These are phyloP conservation scores for Aureobasidium sp. DNA, from an alignment of 2,329 filamentous ascomycete genomes.

Conservation along the genomic window DNA sequence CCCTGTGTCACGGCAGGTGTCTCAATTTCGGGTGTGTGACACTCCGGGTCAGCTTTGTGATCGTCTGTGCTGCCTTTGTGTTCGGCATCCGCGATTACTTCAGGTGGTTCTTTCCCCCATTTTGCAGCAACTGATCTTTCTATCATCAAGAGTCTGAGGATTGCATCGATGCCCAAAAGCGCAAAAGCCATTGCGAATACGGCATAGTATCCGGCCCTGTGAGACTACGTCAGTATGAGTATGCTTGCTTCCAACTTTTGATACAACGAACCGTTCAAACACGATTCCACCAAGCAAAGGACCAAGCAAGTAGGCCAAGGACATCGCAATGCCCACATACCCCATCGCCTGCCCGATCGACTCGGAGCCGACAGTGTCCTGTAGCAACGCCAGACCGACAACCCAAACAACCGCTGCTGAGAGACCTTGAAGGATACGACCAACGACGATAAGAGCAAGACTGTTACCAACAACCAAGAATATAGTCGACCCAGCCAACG, in stretches of 20 bases:
- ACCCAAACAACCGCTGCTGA: constrained; percentile 68
- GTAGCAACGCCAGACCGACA: constrained; percentile 61
- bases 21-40: background rate
- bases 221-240: constrained; percentile 16
- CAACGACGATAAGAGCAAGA: constrained; percentile 54
- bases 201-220: constrained; percentile 49
- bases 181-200: constrained; percentile 54
- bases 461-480: constrained; percentile 57
- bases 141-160: constrained; percentile 30
- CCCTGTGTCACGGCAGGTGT: background rate
- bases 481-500: constrained; percentile 54
- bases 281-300: constrained; percentile 64
- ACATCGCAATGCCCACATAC: constrained; percentile 57
- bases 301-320: constrained; percentile 53
- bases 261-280: constrained; percentile 42
- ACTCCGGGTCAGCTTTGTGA: background rate
- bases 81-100: constrained; percentile 11
- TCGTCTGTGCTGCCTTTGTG: constrained; percentile 4
- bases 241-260: background rate
- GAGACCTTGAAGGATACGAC: constrained; percentile 59
- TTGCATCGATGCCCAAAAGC: constrained; percentile 36
- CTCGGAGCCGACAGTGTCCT: constrained; percentile 58
- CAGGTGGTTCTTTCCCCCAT: constrained; percentile 19
- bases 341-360: constrained; percentile 60
- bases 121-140: constrained; percentile 30